Conservation (phyloP, 2,329 filamentous ascomycete genomes). For the Trichoderma brevicompactum region DNA sequence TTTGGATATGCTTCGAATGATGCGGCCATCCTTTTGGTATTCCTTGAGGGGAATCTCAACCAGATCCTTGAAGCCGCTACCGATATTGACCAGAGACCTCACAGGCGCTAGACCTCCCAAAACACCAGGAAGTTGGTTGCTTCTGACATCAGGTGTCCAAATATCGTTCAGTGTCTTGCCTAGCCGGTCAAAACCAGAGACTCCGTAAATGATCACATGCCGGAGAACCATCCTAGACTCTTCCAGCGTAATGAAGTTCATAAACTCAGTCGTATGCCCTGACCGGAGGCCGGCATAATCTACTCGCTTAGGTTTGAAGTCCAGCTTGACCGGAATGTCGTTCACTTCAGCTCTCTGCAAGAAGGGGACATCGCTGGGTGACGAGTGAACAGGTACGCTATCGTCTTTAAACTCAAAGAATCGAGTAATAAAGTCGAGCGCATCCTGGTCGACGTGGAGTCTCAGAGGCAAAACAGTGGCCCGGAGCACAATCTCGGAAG, state of each 20-base stretch:
- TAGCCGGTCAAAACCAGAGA: constrained; percentile 86
- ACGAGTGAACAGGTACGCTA: constrained; percentile 55
- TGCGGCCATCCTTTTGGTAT: constrained; percentile 90
- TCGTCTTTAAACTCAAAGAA: constrained; percentile 99
- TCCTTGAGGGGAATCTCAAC: constrained; percentile 89
- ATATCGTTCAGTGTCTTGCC: constrained; percentile 91
- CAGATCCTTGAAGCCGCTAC: constrained; percentile 82
- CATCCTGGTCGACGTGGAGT: constrained; percentile 95
- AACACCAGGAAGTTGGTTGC: constrained; percentile 85
- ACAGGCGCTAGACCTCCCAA: constrained; percentile 88
- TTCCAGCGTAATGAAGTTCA: constrained; percentile 96
- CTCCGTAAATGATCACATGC: constrained; percentile 90
- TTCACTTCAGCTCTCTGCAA: constrained; percentile 88
- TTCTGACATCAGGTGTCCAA: constrained; percentile 92
- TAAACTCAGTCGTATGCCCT: constrained; percentile 94
- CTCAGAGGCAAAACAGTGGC: constrained; percentile 80
- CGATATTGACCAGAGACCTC: constrained; percentile 88
- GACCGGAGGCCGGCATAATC: constrained; percentile 93
- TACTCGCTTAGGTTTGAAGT: constrained; percentile 98
- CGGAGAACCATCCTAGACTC: constrained; percentile 83
- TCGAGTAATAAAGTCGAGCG: constrained; percentile 92
- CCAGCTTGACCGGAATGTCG: constrained; percentile 77
- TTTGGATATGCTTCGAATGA: constrained; percentile 90
- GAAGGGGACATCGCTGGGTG: constrained; percentile 77
- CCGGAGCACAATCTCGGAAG: constrained; percentile 85